Evolutionary conservation across 257 asterid genomes (phyloP).

Genomic region (Nyctanthes arbortristis): DNA sequence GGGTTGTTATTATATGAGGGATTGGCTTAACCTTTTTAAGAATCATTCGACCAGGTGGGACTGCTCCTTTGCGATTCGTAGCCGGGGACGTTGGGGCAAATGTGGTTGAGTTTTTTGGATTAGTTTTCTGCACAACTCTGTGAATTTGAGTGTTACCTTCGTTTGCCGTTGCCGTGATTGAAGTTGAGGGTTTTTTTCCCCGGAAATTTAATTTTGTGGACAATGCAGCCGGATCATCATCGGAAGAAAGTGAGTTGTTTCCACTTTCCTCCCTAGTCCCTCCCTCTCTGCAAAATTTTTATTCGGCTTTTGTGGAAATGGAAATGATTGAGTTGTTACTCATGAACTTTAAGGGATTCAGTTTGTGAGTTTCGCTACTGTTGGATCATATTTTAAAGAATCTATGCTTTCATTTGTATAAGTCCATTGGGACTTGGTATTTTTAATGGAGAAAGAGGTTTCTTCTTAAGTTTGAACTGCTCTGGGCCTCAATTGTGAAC

Average conservation of each 20-base stretch:
- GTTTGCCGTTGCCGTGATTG: too few relatives aligned
- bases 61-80: conserved; percentile 58
- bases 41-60: conserved; percentile 61
- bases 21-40: conserved; percentile 41
- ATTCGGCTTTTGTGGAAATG: conserved; percentile 7
- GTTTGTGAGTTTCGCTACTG: not conserved
- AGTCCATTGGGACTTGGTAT: not conserved
- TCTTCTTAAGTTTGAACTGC: conserved; percentile 8
- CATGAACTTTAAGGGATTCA: not conserved
- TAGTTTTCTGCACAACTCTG: not conserved
- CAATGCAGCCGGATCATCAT: conserved; percentile 86
- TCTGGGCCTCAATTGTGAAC: conserved; percentile 13
- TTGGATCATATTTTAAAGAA: not conserved
- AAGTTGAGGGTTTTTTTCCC: too few relatives aligned
- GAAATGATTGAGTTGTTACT: not conserved
- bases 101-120: conserved; percentile 59
- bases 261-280: conserved; percentile 1
- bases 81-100: conserved; percentile 79
- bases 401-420: not conserved
- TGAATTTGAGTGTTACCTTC: not conserved
- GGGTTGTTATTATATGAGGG: conserved; percentile 63
- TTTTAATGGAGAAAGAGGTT: not conserved
- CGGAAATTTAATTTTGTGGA: conserved; percentile 17
- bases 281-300: too few relatives aligned
- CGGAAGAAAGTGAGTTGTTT: conserved; percentile 67